Base-by-base conservation (phyloP, 2,329 filamentous ascomycete species). In the Cytospora chrysosperma region DNA sequence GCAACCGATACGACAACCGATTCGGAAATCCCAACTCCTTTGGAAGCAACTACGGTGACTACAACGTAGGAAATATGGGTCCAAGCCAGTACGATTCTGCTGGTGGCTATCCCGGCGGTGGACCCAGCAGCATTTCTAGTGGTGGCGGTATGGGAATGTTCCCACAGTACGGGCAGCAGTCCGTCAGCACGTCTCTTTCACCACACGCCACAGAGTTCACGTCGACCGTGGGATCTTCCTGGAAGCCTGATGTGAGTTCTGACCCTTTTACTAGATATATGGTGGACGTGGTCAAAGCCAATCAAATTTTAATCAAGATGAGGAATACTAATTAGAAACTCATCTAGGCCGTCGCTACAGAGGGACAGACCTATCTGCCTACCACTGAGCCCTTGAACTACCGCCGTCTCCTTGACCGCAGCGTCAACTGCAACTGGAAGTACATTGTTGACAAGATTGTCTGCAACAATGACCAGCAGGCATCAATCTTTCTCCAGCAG, bases 361-460 rank as follows among this genome's bases (percentile, higher is more conserved):
- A 89, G 66, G 84, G 83, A 28, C 88, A 89, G 71, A 95, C 91
- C 1, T 97, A 96, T 73, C 80, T 97, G 30, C 88, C 91, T 13
- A 89, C 93, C 4, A 90, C 91, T 8, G 95, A 99, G 76, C 95
- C 94, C 13, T 85, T 98, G 71, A 98, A 99, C 77, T 99, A 98
- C 73, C 93, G 95, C 65, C 93, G 93, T 62, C 85, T 99, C 47
- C 86, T 98, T 54, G 95, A 99, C 73, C 93, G 93, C 72, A 97
- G 94, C 74, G 92, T 96, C 76, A 96, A 91, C 72, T 98, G 94
- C 79, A 96, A 99, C 79, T 99, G 94, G 95, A 96, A 95, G 79
- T 97, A 97, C 75, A 97, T 99, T 70, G 95, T 99, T 61, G 94
- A 99, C 80, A 98, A 98, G 82, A 99, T 99, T 74, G 93, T 99